Percentiles rank a stretch among this genome's conserved stretches.
Evolutionary conservation across 208 protist genomes (phyloP).

Genomic region (Entamoeba nuttalli): DNA sequence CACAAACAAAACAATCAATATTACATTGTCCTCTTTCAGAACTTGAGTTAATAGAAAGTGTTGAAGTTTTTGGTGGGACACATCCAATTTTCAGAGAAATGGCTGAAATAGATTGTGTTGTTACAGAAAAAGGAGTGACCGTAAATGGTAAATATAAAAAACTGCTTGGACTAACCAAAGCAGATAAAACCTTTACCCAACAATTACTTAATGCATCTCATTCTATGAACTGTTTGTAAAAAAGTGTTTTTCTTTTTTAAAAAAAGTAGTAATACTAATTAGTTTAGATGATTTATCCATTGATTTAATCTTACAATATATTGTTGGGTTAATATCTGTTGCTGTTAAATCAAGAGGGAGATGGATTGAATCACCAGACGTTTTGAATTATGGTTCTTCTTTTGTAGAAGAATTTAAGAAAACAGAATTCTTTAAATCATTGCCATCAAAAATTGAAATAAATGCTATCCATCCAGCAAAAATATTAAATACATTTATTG

Average conservation of each 20-base stretch:
- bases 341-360: neutral
- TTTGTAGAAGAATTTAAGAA: neutral
- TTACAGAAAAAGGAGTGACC: neutral
- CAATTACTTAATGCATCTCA: neutral
- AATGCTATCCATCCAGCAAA: neutral
- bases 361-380: neutral
- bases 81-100: neutral
- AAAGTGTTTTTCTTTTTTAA: neutral
- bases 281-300: neutral
- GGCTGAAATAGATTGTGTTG: neutral
- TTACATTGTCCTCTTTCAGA: neutral
- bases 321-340: neutral
- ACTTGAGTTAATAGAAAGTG: neutral
- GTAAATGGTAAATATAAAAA: neutral
- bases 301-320: neutral
- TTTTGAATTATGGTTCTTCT: neutral
- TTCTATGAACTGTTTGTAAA: neutral
- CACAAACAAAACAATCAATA: neutral
- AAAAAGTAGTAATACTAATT: neutral
- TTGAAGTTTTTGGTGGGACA: neutral
- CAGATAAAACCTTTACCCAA: neutral
- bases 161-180: neutral
- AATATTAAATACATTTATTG: neutral
- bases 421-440: neutral
- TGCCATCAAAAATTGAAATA: neutral